Evolutionary conservation across 805 yeast species (phyloP), one percentile per base, ranked within the genome.

Genomic region (Ogataea henricii): DNA sequence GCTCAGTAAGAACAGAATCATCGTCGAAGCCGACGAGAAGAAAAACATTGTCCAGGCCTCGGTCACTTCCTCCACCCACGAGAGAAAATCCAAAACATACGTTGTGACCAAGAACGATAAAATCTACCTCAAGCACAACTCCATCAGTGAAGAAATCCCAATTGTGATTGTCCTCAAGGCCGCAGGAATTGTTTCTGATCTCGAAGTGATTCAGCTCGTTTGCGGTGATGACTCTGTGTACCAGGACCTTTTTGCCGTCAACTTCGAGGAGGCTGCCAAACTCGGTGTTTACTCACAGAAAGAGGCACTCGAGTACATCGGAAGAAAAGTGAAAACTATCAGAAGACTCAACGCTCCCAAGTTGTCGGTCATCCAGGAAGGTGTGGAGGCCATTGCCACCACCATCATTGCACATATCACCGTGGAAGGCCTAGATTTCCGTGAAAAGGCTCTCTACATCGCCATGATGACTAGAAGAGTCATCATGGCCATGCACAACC

Each of bases 401-500:
- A 91, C 98, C 1, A 85, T 94, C 33, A 89, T 94, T 63, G 99
- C 99, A 0, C 99, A 94, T 70, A 78, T 94, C 52, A 82, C 96
- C 0, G 96, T 90, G 7, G 73, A 68, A 33, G 88, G 85, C 57
- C 73, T 88, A 38, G 95, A 94, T 62, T 90, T 92, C 73, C 79
- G 96, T 55, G 97, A 90, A 65, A 94, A 94, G 71, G 97, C 98
- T 0, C 67, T 94, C 30, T 94, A 94, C 64, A 82, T 94, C 57
- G 97, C 97, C 1, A 83, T 89, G 69, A 94, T 94, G 99, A 87
- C 99, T 1, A 81, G 99, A 64, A 80, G 98, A 63, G 98, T 92
- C 2, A 78, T 94, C 18, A 89, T 89, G 95, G 89, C 99, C 4
- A 89, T 94, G 84, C 84, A 88, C 54, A 87, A 94, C 61, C 95